phyloP scores from a whole-genome alignment of 345 rosid genomes.

The Chamaenerion angustifolium region DNA sequence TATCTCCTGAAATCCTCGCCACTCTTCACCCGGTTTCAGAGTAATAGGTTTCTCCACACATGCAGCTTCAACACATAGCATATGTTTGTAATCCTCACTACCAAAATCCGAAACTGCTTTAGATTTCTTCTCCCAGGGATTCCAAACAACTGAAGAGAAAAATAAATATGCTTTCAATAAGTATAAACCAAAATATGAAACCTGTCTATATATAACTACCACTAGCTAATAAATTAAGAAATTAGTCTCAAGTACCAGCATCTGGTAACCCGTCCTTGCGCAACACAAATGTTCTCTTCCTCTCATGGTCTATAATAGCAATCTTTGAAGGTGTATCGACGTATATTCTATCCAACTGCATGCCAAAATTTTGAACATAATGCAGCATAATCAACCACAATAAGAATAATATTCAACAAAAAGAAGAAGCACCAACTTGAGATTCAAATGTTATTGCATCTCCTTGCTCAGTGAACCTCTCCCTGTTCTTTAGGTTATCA shows the following conservation, averaged over 20 bases:
- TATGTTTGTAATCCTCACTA: constrained; percentile 43
- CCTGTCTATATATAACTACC: too few relatives aligned
- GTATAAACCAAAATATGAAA: too few relatives aligned
- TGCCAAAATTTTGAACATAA: constrained; percentile 1
- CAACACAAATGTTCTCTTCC: constrained; percentile 44
- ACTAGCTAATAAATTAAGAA: too few relatives aligned
- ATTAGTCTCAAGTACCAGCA: constrained; percentile 15
- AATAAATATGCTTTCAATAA: too few relatives aligned
- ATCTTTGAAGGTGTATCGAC: constrained; percentile 46
- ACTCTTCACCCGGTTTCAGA: constrained; percentile 51
- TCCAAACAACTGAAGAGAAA: constrained; percentile 41
- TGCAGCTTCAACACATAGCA: constrained; percentile 54
- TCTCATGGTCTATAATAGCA: constrained; percentile 51
- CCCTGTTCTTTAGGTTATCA: constrained; percentile 32
- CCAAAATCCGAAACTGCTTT: constrained; percentile 42
- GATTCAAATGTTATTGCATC: constrained; percentile 56
- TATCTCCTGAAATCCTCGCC: constrained; percentile 43
- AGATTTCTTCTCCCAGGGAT: constrained; percentile 55
- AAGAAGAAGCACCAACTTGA: constrained; percentile 21
- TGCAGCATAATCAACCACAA: neutral
- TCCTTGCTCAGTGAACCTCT: constrained; percentile 53
- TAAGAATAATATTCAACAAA: neutral
- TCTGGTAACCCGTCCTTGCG: too few relatives aligned
- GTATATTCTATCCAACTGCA: constrained; percentile 37
- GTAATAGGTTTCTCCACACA: constrained; percentile 42